These are phyloP conservation scores for Chlamydomonas reinhardtii DNA, from an alignment of 163 green algal species.

Conservation along the genomic window DNA sequence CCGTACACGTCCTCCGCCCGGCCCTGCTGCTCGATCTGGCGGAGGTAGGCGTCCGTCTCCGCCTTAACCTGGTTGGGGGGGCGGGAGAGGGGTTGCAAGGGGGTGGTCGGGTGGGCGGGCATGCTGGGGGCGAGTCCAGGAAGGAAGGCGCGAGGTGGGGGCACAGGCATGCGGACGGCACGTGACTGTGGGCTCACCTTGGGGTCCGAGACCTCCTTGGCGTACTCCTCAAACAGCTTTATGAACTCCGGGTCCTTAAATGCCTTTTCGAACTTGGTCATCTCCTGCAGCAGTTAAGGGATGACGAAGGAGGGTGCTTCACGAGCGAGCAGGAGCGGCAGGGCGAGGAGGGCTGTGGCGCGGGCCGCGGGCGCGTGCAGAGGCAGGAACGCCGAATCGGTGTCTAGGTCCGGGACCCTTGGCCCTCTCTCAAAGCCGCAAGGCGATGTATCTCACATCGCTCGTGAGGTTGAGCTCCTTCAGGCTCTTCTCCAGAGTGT, in stretches of 20 bases:
- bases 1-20: conserved; percentile 71
- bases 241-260: conserved; percentile 84
- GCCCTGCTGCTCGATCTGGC: conserved; percentile 74
- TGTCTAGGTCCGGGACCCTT: too few species aligned
- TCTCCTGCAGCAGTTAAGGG: conserved; percentile 67
- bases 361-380: not conserved
- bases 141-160: too few species aligned
- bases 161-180: too few species aligned
- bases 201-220: conserved; percentile 77
- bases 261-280: conserved; percentile 72
- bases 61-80: conserved; percentile 59
- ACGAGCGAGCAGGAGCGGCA: too few species aligned
- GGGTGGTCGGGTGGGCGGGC: too few species aligned
- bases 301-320: too few species aligned
- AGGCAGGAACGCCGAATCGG: not conserved
- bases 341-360: too few species aligned
- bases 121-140: too few species aligned
- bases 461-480: conserved; percentile 53
- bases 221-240: conserved; percentile 82
- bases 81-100: too few species aligned
- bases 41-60: conserved; percentile 77
- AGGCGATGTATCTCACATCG: too few species aligned
- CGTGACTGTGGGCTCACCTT: conserved; percentile 70
- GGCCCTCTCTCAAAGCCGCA: not conserved
- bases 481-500: conserved; percentile 16